Percentiles rank a stretch among this genome's conserved stretches.
These are phyloP conservation scores for Rhodotorula sp. DNA, from an alignment of 1,284 basidiomycete species.

Conservation along the genomic window DNA sequence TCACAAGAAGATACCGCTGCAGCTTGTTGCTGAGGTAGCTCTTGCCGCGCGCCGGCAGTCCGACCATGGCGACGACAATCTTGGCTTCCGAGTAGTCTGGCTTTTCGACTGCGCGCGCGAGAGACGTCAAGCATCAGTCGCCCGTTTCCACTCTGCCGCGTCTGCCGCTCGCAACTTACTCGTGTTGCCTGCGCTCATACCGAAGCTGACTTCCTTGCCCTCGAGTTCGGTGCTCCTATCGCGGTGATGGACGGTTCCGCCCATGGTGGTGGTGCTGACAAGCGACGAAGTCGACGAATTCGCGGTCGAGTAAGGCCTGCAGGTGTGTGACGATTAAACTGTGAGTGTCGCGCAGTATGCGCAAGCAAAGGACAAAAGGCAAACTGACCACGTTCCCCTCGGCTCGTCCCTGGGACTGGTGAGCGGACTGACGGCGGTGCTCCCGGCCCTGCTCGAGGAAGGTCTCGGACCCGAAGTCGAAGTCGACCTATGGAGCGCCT, in stretches of 20 bases:
- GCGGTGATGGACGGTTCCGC: constrained; percentile 17
- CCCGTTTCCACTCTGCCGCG: background rate
- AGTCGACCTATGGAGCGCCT: constrained; percentile 1
- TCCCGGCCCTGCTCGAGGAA: background rate
- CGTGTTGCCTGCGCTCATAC: constrained; percentile 37
- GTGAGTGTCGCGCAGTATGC: no score
- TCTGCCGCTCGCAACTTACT: constrained; percentile 8
- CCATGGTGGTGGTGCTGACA: constrained; percentile 15
- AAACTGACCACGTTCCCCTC: constrained; percentile 26
- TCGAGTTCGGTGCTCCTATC: constrained; percentile 14
- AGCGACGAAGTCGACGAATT: constrained; percentile 33
- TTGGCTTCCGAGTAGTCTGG: constrained; percentile 98
- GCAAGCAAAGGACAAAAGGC: background rate
- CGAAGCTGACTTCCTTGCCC: constrained; percentile 32
- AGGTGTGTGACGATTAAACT: background rate
- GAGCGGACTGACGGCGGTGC: constrained; percentile 9
- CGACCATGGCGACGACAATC: constrained; percentile 97
- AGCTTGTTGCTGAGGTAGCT: constrained; percentile 81
- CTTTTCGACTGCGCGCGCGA: constrained; percentile 69
- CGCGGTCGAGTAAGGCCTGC: constrained; percentile 41
- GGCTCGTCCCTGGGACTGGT: constrained; percentile 22
- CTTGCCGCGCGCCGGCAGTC: constrained; percentile 77
- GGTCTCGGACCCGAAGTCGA: constrained; percentile 1
- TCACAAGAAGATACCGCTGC: constrained; percentile 71
- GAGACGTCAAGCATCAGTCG: background rate